phyloP scores from a whole-genome alignment of 768 basidiomycete genomes.

The Serendipita sp. region DNA sequence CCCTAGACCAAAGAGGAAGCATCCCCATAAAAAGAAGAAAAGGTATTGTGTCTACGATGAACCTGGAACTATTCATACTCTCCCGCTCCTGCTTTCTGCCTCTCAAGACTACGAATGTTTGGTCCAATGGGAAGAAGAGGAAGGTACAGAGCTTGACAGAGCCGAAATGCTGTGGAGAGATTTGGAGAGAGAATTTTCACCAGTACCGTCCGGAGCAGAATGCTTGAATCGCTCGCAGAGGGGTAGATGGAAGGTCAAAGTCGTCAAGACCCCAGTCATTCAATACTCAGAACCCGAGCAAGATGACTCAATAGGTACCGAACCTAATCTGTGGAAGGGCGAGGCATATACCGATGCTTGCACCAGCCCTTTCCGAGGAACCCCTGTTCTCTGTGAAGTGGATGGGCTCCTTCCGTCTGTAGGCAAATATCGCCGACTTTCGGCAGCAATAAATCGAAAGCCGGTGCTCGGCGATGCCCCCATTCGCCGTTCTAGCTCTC shows the following conservation, averaged over 20 bases:
- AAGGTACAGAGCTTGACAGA: not conserved
- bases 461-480: not conserved
- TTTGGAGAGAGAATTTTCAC: not conserved
- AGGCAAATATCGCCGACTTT: not conserved
- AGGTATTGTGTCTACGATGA: not conserved
- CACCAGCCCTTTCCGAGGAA: not conserved
- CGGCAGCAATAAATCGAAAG: not conserved
- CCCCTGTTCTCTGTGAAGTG: not conserved
- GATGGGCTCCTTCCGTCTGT: not conserved
- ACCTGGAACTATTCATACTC: not conserved
- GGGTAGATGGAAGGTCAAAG: not conserved
- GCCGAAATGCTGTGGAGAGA: not conserved
- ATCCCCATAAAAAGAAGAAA: not conserved
- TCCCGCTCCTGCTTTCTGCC: not conserved
- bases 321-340: not conserved
- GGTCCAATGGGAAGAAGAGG: not conserved
- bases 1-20: not conserved
- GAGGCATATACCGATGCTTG: not conserved
- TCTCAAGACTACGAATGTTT: not conserved
- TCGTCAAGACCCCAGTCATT: not conserved
- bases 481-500: not conserved
- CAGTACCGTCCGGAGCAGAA: not conserved
- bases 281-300: not conserved
- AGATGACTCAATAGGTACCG: not conserved
- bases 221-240: not conserved